Conservation (phyloP, 768 basidiomycete genomes). For the Amanita jacksonii region DNA sequence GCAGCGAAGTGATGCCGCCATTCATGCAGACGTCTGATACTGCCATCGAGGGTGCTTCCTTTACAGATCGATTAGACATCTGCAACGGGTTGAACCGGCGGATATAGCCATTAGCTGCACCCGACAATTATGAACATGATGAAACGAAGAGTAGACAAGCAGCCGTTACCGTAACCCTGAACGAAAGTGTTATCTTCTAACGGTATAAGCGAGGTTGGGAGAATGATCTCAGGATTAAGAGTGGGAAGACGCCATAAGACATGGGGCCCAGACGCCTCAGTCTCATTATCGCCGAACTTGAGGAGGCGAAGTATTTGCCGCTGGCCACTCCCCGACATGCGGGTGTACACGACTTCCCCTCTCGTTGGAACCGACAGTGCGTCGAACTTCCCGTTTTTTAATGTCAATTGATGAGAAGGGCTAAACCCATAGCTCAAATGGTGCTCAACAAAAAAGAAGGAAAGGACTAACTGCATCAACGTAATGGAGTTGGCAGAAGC, state of each 20-base stretch:
- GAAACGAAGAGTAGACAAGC: no score
- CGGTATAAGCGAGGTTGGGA: constrained; percentile 35
- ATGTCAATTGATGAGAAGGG: constrained; percentile 14
- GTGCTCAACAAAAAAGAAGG: neutral
- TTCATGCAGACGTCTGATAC: constrained; percentile 37
- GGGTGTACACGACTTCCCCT: constrained; percentile 14
- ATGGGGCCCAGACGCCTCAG: neutral
- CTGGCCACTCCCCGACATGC: constrained; percentile 9
- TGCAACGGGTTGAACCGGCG: constrained; percentile 36
- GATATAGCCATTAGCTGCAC: constrained; percentile 43
- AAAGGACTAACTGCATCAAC: constrained; percentile 1
- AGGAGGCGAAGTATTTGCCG: constrained; percentile 11
- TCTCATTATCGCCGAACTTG: neutral
- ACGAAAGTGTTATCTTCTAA: constrained; percentile 50
- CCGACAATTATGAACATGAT: no score
- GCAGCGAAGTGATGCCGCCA: constrained; percentile 40
- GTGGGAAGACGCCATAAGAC: constrained; percentile 1
- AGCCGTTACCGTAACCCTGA: constrained; percentile 52
- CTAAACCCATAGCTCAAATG: constrained; percentile 9
- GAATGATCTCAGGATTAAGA: constrained; percentile 13
- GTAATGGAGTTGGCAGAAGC: neutral
- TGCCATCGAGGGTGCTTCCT: constrained; percentile 20
- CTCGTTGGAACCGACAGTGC: constrained; percentile 14
- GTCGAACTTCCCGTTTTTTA: constrained; percentile 16
- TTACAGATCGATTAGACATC: constrained; percentile 21